A percentile compares a stretch with the other conserved stretches of the same genome.
These are phyloP conservation scores for Wickerhamomyces sydowiorum DNA, from an alignment of 805 yeast genomes.

Conservation along the genomic window DNA sequence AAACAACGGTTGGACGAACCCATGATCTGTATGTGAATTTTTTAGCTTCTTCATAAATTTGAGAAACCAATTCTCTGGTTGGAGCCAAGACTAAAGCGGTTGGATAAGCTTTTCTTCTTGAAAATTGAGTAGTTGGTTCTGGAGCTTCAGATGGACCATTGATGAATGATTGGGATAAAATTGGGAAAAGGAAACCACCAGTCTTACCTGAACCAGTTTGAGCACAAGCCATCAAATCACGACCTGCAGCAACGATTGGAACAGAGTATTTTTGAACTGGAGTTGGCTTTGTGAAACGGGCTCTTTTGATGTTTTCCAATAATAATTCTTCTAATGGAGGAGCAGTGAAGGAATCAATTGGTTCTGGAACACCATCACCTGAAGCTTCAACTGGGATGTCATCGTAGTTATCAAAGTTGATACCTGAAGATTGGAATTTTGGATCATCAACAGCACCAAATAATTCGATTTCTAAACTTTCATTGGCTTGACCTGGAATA, in stretches of 20 bases:
- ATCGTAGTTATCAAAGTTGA: slow-evolving; percentile 97
- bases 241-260: slow-evolving; percentile 82
- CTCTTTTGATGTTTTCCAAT: slow-evolving; percentile 79
- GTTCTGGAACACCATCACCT: slow-evolving; percentile 93
- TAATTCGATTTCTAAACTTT: slow-evolving; percentile 66
- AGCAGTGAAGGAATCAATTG: slow-evolving; percentile 77
- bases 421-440: slow-evolving; percentile 86
- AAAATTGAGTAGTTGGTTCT: slow-evolving; percentile 38
- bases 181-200: slow-evolving; percentile 99
- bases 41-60: slow-evolving; percentile 92
- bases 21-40: slow-evolving; percentile 97
- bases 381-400: slow-evolving; percentile 98
- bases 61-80: slow-evolving; percentile 97
- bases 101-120: slow-evolving; percentile 81
- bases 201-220: slow-evolving; percentile 99
- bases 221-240: slow-evolving; percentile 96
- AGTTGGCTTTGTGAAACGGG: slow-evolving; percentile 93
- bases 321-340: slow-evolving; percentile 89
- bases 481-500: slow-evolving; percentile 70
- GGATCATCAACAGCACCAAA: slow-evolving; percentile 73
- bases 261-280: slow-evolving; percentile 94
- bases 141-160: slow-evolving; percentile 74
- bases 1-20: slow-evolving; percentile 94
- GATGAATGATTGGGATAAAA: slow-evolving; percentile 82
- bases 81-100: slow-evolving; percentile 96